Percentiles rank a stretch among this genome's conserved stretches.
These are phyloP conservation scores for Pythium insidiosum DNA, from an alignment of 352 stramenopile genomes.

Conservation along the genomic window DNA sequence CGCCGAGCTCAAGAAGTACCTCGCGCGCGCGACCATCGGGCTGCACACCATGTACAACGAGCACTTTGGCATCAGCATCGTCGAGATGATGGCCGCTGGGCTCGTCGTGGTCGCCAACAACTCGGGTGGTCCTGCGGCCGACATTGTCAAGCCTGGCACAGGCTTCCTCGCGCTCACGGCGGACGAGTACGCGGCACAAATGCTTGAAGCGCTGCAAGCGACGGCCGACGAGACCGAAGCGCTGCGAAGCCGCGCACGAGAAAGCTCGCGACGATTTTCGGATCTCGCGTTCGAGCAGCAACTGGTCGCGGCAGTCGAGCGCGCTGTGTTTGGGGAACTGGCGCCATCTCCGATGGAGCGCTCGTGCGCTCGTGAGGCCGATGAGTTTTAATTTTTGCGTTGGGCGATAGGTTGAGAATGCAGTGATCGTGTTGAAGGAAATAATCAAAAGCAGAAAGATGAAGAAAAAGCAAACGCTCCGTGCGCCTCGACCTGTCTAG, in stretches of 20 bases:
- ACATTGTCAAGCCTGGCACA: conserved; percentile 85
- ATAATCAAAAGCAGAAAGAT: neutral
- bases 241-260: conserved; percentile 36
- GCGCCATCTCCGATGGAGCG: no score
- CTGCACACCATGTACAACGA: conserved; percentile 99
- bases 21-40: conserved; percentile 86
- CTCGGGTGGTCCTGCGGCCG: conserved; percentile 92
- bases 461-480: neutral
- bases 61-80: conserved; percentile 99
- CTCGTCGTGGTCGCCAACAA: conserved; percentile 96
- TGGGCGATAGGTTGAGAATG: no score
- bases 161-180: conserved; percentile 82
- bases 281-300: conserved; percentile 65
- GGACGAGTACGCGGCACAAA: conserved; percentile 84
- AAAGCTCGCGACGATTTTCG: conserved; percentile 55
- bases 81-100: conserved; percentile 99
- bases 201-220: conserved; percentile 49
- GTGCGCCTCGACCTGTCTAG: conserved; percentile 17
- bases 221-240: conserved; percentile 18
- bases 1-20: conserved; percentile 81
- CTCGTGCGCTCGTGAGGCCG: no score
- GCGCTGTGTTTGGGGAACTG: no score
- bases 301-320: conserved; percentile 26
- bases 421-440: no score
- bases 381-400: no score